Conservation (phyloP, 371 early-diverging fungal genomes). For the Apophysomyces sp. region DNA sequence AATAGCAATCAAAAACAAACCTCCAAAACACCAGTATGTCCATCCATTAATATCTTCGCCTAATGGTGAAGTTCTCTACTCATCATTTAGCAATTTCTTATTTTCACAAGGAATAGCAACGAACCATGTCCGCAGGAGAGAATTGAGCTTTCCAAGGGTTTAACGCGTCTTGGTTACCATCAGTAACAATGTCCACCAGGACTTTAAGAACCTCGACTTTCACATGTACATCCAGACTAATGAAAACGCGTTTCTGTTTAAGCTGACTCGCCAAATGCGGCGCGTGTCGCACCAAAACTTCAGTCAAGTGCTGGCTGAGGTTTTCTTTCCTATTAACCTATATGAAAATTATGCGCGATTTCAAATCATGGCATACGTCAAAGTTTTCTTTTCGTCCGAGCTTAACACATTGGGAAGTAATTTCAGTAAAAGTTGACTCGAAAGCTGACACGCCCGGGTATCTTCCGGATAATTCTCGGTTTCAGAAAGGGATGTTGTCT, state of each 20-base stretch:
- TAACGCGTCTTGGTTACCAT: not conserved
- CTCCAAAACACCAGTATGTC: conserved; percentile 9
- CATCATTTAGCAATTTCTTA: not conserved
- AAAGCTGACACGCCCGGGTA: not conserved
- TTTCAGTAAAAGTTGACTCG: not conserved
- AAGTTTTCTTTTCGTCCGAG: not conserved
- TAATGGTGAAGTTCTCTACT: not conserved
- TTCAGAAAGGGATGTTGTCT: not conserved
- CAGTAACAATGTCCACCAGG: not conserved
- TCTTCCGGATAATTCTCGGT: not conserved
- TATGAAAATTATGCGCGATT: not conserved
- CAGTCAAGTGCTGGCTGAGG: not conserved
- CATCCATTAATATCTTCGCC: conserved; percentile 8
- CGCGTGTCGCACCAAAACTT: not conserved
- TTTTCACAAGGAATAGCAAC: not conserved
- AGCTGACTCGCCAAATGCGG: not conserved
- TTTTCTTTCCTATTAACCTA: not conserved
- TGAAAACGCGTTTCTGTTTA: not conserved
- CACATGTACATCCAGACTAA: not conserved
- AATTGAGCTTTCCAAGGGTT: not conserved
- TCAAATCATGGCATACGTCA: not conserved
- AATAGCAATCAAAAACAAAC: not conserved
- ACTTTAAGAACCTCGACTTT: not conserved
- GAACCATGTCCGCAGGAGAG: not conserved
- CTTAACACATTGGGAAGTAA: not conserved